phyloP scores from a whole-genome alignment of 2,329 filamentous ascomycete species.

The Penicillium decumbens region DNA sequence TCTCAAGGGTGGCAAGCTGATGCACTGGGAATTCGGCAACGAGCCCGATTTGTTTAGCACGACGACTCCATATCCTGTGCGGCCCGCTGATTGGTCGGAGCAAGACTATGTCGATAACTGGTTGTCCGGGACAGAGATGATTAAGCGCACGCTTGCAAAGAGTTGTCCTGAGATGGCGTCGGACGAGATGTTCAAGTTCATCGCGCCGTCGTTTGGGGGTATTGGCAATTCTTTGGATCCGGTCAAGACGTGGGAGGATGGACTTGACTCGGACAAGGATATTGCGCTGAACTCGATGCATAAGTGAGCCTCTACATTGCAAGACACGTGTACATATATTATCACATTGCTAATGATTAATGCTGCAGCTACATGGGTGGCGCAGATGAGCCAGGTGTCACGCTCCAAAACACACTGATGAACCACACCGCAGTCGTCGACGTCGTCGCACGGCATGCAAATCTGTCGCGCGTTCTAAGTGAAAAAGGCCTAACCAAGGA shows the following conservation, averaged over 20 bases:
- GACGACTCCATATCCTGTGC: constrained; percentile 49
- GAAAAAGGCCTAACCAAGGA: constrained; percentile 23
- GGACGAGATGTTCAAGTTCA: constrained; percentile 46
- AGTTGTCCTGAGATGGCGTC: constrained; percentile 50
- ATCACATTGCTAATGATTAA: background rate
- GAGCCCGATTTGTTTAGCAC: constrained; percentile 58
- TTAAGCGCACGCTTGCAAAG: constrained; percentile 45
- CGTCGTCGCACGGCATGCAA: constrained; percentile 49
- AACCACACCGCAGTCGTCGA: constrained; percentile 55
- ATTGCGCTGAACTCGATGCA: constrained; percentile 56
- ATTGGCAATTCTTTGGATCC: constrained; percentile 50
- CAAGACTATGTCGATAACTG: constrained; percentile 55
- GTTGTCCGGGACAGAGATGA: constrained; percentile 51
- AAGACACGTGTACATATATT: background rate
- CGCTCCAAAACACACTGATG: constrained; percentile 59
- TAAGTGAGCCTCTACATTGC: constrained; percentile 47
- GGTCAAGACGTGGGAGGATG: constrained; percentile 50
- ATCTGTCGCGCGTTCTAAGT: constrained; percentile 45
- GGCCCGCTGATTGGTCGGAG: constrained; percentile 54
- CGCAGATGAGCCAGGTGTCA: constrained; percentile 56
- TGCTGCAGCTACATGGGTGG: constrained; percentile 57
- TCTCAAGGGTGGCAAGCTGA: constrained; percentile 48
- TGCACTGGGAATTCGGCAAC: constrained; percentile 61
- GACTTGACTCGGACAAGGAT: constrained; percentile 47
- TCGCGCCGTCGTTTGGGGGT: constrained; percentile 58